Base-by-base conservation (phyloP, 2,329 filamentous ascomycete genomes). In the Lecanicillium sp. region DNA sequence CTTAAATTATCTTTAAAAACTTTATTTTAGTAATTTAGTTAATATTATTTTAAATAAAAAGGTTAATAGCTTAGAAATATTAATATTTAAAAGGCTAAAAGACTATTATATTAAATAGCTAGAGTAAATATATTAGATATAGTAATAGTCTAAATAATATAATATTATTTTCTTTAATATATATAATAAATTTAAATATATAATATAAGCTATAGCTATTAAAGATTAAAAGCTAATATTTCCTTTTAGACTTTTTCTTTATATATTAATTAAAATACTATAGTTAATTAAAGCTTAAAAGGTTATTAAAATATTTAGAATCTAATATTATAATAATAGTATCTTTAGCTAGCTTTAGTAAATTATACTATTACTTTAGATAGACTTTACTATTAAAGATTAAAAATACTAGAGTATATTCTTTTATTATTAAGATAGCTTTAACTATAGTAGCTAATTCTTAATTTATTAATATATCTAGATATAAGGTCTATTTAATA, bases 111-210 rank as follows among this genome's bases (percentile, higher is more conserved):
- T 43, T 31, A 29, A 43, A 27, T 15, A 31, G 41, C 14, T 43
- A 32, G 5, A 43, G 29, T 11, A 43, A 12, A 27, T 35, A 19
- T n/a, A 10, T 35, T 14, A 22, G 17, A 14, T 25, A 19, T 14
- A 17, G 34, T 32, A 39, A 37, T 17, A 46, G 25, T 4, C 37
- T 33, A 33, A 46, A 46, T 17, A 33, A 33, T n/a, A 46, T 32
- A 15, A 46, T 46, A 18, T 37, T 29, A 18, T 46, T 28, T 8
- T 29, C 15, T 18, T 32, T 12, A 19, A 17, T 19, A 25, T 31
- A 42, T 19, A 34, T 14, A 14, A 43, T 33, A 20, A 44, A 44
- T 28, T 44, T 30, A 12, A 35, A 31, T 18, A 25, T 41, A 4
- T 43, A 22, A 31, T 40, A 37, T 10, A 29, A 37, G 12, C 37